Evolutionary conservation across 441 rosid species (phyloP), one percentile per base, ranked within the genome.

Genomic region (Jatropha multifida): DNA sequence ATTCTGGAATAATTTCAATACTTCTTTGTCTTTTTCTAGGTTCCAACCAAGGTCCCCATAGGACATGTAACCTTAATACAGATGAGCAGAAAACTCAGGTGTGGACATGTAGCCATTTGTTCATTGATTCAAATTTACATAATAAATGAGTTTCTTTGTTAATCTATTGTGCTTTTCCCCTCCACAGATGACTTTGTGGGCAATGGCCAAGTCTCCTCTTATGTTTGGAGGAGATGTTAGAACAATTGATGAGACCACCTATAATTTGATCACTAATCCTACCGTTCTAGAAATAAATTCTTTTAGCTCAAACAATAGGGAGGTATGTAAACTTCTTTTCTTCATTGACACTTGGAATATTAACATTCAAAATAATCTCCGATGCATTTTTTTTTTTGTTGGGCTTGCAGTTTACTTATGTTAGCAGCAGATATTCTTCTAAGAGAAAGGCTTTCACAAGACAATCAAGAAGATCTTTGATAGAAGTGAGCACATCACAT

Each of bases 161-260:
- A 67, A 46, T 71, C 54, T 27, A 65, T 38, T 65, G 20, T 65
- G n/a, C 12, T 77, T 69, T 79, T 78, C 68, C 79, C 62, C 58
- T 79, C 68, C 56, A 40, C 84, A 96, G 99, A 88, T 96, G 90
- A 93, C 98, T 58, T 83, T 93, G 87, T 96, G 99, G 99, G 88
- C 90, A 55, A 92, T 96, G 68, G 96, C 92, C 52, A 96, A 87
- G 86, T 93, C 99, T 17, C 99, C 98, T 76, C 90, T 93, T 65
- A 91, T 96, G 95, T 96, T 90, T 77, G 99, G 99, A 73, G 99
- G 99, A 74, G 99, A 96, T 82, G 83, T 89, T 65, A 86, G 96
- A 82, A 90, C 85, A 49, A 87, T 96, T 27, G 96, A 93, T 68
- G 84, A 81, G 7, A 26, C 84, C 48, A 90, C 98, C 41, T 90